Percentiles rank a stretch among this genome's conserved stretches.
Conservation (phyloP, 805 yeast genomes). For the Wickerhamomyces rabaulensis region DNA sequence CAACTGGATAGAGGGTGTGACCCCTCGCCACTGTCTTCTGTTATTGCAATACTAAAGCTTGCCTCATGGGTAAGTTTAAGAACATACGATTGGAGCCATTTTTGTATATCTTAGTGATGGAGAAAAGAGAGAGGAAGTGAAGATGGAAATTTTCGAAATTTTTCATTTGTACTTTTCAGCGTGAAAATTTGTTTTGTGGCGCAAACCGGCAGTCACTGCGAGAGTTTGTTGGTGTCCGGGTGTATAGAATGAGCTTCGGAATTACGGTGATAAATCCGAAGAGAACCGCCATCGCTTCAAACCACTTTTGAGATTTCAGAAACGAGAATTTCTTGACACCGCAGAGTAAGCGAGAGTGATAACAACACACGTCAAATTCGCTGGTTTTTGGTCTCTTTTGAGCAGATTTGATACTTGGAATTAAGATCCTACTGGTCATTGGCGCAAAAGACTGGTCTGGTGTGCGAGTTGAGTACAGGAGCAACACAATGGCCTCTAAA, state of each 20-base stretch:
- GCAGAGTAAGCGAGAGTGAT: background rate
- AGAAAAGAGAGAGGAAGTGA: too few relatives aligned
- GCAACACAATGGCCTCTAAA: background rate
- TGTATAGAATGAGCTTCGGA: background rate
- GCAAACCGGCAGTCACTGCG: conserved; percentile 1
- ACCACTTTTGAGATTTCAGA: background rate
- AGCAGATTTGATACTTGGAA: too few relatives aligned
- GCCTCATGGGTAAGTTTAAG: background rate
- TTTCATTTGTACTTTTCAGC: background rate
- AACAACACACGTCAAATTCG: background rate
- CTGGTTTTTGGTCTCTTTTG: background rate
- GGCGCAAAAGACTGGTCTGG: background rate
- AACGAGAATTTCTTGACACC: background rate
- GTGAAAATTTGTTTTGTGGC: background rate
- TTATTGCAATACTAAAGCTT: background rate
- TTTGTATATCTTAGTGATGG: conserved; percentile 15
- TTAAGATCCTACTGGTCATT: background rate
- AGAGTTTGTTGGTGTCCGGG: background rate
- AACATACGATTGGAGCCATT: conserved; percentile 94
- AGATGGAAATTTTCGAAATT: background rate
- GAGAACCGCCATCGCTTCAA: background rate
- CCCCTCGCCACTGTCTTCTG: background rate
- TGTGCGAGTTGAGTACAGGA: too few relatives aligned
- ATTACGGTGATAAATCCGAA: background rate
- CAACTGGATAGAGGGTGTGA: background rate